A percentile compares a stretch with the other conserved stretches of the same genome.
Conservation (phyloP, 2,329 filamentous ascomycete genomes). For the Monilinia fructicola region DNA sequence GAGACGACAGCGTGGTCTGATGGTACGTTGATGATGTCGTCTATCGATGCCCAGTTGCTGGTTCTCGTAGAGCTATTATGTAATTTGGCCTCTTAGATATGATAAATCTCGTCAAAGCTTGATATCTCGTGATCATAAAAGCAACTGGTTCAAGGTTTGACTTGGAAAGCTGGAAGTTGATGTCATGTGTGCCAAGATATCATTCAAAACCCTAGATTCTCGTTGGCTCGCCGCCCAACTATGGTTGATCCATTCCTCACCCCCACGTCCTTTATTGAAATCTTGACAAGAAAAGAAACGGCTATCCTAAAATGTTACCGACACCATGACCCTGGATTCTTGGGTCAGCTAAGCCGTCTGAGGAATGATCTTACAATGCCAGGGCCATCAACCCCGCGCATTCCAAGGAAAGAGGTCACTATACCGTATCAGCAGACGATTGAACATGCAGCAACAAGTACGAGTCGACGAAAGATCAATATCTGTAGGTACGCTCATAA, state of each 20-base stretch:
- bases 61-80: slow-evolving; percentile 14
- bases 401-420: slow-evolving; percentile 19
- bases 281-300: background rate
- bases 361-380: slow-evolving; percentile 10
- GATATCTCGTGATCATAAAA: slow-evolving; percentile 1
- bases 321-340: slow-evolving; percentile 18
- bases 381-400: slow-evolving; percentile 18
- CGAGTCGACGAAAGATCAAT: slow-evolving; percentile 4
- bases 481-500: slow-evolving; percentile 1
- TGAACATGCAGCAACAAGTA: slow-evolving; percentile 15
- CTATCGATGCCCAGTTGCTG: slow-evolving; percentile 6
- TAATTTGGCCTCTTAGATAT: slow-evolving; percentile 5
- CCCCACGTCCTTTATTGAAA: slow-evolving; percentile 11
- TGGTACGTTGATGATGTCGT: slow-evolving; percentile 13
- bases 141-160: background rate
- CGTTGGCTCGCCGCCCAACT: slow-evolving; percentile 7
- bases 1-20: slow-evolving; percentile 11
- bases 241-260: background rate
- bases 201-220: slow-evolving; percentile 9
- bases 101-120: background rate
- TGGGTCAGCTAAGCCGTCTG: slow-evolving; percentile 10
- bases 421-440: slow-evolving; percentile 24
- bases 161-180: slow-evolving; percentile 1
- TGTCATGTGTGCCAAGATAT: slow-evolving; percentile 20
- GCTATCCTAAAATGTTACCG: slow-evolving; percentile 12